A percentile compares a stretch with the other conserved stretches of the same genome.
Conservation (phyloP, 2,329 filamentous ascomycete genomes). For the Fonsecaea monophora region DNA sequence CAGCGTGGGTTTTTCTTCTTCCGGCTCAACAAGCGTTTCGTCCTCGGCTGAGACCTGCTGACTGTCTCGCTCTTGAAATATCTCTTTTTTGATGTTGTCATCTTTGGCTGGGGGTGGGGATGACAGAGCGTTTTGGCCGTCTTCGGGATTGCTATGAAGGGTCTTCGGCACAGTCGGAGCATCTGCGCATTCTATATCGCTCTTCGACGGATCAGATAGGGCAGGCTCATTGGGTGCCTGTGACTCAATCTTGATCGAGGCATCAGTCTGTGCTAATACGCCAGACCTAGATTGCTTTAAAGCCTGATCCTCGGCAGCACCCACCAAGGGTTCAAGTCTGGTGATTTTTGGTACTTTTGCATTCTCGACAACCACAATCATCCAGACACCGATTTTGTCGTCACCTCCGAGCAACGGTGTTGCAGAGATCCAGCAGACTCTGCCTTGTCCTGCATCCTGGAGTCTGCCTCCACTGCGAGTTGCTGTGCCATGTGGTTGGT, state of each 20-base stretch:
- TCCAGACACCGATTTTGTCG: conserved; percentile 55
- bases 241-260: conserved; percentile 2
- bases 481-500: conserved; percentile 32
- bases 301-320: background rate
- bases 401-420: conserved; percentile 53
- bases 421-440: conserved; percentile 52
- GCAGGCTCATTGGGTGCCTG: background rate
- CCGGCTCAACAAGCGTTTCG: conserved; percentile 1
- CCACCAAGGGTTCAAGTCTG: background rate
- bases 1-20: conserved; percentile 9
- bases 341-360: conserved; percentile 18
- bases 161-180: conserved; percentile 22
- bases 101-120: background rate
- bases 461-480: conserved; percentile 29
- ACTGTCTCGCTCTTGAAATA: background rate
- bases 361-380: conserved; percentile 55
- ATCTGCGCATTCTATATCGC: background rate
- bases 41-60: background rate
- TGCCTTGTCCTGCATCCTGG: conserved; percentile 28
- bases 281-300: background rate
- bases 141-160: conserved; percentile 7
- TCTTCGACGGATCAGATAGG: background rate
- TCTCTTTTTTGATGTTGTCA: background rate
- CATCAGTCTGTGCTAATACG: conserved; percentile 9
- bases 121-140: background rate